phyloP scores from a whole-genome alignment of 345 rosid species.

The Eucalyptus paniculata region DNA sequence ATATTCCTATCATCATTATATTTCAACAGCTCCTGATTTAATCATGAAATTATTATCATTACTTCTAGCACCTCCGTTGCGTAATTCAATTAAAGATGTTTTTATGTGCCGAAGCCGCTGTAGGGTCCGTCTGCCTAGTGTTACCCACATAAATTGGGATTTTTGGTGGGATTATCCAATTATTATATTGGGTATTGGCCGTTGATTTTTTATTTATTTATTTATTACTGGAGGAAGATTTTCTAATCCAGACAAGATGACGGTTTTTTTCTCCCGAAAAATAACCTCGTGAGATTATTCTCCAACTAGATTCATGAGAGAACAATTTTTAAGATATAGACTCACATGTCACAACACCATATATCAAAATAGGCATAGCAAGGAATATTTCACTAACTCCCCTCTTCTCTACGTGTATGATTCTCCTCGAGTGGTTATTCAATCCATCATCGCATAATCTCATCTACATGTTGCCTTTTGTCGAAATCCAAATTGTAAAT shows the following conservation, averaged over 20 bases:
- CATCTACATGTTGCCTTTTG: neutral
- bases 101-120: neutral
- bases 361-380: neutral
- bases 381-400: neutral
- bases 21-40: neutral
- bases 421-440: neutral
- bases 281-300: neutral
- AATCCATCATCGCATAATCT: neutral
- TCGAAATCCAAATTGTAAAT: neutral
- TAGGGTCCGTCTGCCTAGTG: neutral
- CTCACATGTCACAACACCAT: neutral
- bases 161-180: neutral
- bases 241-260: neutral
- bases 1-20: neutral
- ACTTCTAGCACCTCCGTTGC: neutral
- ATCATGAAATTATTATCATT: neutral
- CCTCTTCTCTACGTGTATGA: neutral
- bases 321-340: neutral
- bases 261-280: neutral
- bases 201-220: neutral
- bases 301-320: neutral
- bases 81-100: neutral
- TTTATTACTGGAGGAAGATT: neutral
- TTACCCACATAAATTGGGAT: neutral
- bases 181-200: neutral